A percentile compares a stretch with the other conserved stretches of the same genome.
Evolutionary conservation across 1,284 basidiomycete genomes (phyloP).

Genomic region (Apiotrichum mycotoxinovorans): DNA sequence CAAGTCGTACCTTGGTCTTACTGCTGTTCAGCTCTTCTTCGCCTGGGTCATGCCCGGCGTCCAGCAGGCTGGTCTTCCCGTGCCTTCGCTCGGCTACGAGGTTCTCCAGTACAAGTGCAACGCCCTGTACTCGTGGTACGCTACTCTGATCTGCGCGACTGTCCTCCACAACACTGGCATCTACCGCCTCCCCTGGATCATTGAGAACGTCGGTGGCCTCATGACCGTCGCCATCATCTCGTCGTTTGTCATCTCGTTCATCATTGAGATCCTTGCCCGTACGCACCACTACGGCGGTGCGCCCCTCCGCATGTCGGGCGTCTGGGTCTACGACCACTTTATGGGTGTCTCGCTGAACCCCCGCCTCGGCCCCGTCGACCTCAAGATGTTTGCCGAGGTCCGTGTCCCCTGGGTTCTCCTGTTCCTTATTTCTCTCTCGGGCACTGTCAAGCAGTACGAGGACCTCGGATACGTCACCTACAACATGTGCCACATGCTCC

Average conservation of each 20-base stretch:
- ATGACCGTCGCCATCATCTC: conserved; percentile 95
- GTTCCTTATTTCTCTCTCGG: conserved; percentile 88
- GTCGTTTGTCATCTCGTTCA: conserved; percentile 75
- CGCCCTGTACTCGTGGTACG: conserved; percentile 81
- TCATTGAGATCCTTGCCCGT: conserved; percentile 73
- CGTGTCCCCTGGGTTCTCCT: conserved; percentile 96
- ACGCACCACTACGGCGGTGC: conserved; percentile 62
- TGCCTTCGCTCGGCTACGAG: conserved; percentile 86
- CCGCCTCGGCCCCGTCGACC: conserved; percentile 83
- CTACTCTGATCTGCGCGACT: conserved; percentile 73
- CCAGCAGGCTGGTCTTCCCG: conserved; percentile 76
- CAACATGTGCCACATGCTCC: conserved; percentile 96
- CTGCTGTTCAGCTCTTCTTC: conserved; percentile 83
- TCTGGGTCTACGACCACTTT: conserved; percentile 89
- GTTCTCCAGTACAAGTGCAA: conserved; percentile 96
- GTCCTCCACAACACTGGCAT: conserved; percentile 74
- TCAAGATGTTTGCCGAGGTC: conserved; percentile 99
- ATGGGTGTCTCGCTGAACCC: conserved; percentile 97
- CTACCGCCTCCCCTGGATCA: conserved; percentile 90
- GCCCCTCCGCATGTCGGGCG: conserved; percentile 88
- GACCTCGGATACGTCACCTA: conserved; percentile 86
- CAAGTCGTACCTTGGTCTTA: conserved; percentile 84
- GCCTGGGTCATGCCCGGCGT: conserved; percentile 89
- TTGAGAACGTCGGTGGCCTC: conserved; percentile 93
- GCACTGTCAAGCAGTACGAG: conserved; percentile 94